Evolutionary conservation across 495 filamentous ascomycete genomes (phyloP).

Genomic region (Lasiosphaeria miniovina): DNA sequence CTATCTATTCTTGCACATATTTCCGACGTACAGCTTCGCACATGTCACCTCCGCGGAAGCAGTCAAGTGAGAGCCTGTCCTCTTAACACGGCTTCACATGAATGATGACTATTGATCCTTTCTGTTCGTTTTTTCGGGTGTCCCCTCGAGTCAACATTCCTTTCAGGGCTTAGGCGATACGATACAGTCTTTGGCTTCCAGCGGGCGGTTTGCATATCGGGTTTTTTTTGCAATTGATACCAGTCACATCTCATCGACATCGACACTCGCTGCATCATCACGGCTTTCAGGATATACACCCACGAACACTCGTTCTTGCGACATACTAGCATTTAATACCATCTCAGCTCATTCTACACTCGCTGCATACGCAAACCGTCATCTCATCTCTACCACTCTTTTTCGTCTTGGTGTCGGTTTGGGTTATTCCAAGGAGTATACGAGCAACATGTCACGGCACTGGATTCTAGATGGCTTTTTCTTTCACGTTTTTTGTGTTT

Average conservation of each 20-base stretch:
- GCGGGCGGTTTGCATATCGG: slow-evolving; percentile 17
- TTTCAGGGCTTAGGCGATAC: slow-evolving; percentile 8
- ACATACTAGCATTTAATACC: not conserved
- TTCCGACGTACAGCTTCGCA: too few species aligned
- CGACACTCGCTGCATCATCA: slow-evolving; percentile 27
- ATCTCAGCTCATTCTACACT: slow-evolving; percentile 7
- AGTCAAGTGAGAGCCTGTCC: too few species aligned
- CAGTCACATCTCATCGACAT: slow-evolving; percentile 19
- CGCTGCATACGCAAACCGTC: slow-evolving; percentile 10
- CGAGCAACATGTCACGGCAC: not conserved
- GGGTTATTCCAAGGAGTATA: not conserved
- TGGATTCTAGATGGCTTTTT: not conserved
- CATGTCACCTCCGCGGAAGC: not conserved
- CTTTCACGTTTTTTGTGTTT: slow-evolving; percentile 4
- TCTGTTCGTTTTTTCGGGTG: slow-evolving; percentile 4
- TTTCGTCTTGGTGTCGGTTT: slow-evolving; percentile 1
- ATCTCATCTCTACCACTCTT: not conserved
- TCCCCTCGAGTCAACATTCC: not conserved
- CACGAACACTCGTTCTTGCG: slow-evolving; percentile 6
- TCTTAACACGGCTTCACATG: not conserved
- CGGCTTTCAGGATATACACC: slow-evolving; percentile 5
- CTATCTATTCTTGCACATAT: not conserved
- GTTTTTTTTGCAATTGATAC: slow-evolving; percentile 19
- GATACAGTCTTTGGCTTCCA: slow-evolving; percentile 14
- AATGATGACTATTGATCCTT: not conserved